Evolutionary conservation across 345 rosid species (phyloP).

Genomic region (Raphanus raphanistrum): DNA sequence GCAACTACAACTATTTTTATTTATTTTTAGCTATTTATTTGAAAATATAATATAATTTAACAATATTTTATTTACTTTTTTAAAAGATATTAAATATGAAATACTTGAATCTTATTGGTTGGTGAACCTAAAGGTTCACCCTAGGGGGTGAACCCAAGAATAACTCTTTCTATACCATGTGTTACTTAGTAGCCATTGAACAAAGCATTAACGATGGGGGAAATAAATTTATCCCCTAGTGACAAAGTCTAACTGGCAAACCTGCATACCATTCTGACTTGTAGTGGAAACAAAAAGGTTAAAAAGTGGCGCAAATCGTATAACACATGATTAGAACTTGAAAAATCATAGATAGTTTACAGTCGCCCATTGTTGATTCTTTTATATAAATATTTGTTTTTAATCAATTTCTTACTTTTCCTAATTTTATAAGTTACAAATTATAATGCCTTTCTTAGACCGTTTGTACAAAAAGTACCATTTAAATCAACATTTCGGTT

Average conservation of each 20-base stretch:
- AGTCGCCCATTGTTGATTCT: background rate
- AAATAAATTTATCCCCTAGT: background rate
- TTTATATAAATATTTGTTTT: background rate
- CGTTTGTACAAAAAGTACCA: background rate
- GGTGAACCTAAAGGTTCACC: too few species aligned
- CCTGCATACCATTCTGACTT: background rate
- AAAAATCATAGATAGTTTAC: background rate
- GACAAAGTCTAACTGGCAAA: background rate
- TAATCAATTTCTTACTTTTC: background rate
- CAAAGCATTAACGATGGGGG: background rate
- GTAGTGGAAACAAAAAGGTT: background rate
- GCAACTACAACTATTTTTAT: too few species aligned
- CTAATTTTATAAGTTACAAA: background rate
- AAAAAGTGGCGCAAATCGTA: background rate
- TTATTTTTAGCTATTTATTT: too few species aligned
- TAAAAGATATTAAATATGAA: too few species aligned
- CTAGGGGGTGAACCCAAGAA: too few species aligned
- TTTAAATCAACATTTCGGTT: background rate
- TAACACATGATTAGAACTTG: slow-evolving; percentile 1
- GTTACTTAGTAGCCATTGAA: slow-evolving; percentile 15
- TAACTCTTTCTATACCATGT: background rate
- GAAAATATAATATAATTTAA: too few species aligned
- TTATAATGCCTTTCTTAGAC: background rate
- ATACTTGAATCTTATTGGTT: too few species aligned
- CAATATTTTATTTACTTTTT: too few species aligned